phyloP scores from a whole-genome alignment of 345 rosid genomes.

The Noccaea caerulescens region DNA sequence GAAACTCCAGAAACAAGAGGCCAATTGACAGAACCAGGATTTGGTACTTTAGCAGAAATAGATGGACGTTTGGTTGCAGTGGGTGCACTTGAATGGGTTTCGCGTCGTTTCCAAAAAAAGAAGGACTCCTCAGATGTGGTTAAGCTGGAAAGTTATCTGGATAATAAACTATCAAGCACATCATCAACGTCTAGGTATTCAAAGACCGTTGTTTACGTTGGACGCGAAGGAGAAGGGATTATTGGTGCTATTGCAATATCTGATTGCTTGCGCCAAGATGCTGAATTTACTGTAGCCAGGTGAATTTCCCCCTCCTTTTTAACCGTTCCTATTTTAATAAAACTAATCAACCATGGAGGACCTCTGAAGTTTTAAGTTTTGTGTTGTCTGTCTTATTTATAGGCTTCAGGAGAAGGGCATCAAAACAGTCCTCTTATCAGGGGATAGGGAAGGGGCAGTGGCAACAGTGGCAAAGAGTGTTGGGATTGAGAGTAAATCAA shows the following conservation, averaged over 20 bases:
- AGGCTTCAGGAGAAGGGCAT: conserved; percentile 87
- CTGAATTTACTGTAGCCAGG: conserved; percentile 78
- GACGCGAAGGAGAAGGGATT: conserved; percentile 84
- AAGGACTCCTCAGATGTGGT: conserved; percentile 50
- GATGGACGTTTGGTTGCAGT: conserved; percentile 86
- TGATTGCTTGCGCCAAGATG: conserved; percentile 80
- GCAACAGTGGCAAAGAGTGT: conserved; percentile 74
- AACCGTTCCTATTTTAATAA: neutral
- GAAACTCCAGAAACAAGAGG: conserved; percentile 79
- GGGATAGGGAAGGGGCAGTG: conserved; percentile 98
- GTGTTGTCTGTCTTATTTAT: conserved; percentile 33
- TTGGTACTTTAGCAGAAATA: conserved; percentile 90
- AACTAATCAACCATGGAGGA: neutral
- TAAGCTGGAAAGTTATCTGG: conserved; percentile 55
- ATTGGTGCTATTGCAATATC: conserved; percentile 89
- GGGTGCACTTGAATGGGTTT: conserved; percentile 84
- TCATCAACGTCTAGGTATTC: conserved; percentile 68
- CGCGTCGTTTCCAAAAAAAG: conserved; percentile 64
- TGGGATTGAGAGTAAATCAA: conserved; percentile 63
- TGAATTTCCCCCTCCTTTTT: conserved; percentile 36
- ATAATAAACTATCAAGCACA: conserved; percentile 48
- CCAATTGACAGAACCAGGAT: conserved; percentile 89
- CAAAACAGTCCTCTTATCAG: conserved; percentile 81
- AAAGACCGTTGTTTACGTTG: conserved; percentile 82
- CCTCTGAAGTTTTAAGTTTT: conserved; percentile 13